Evolutionary conservation across 768 basidiomycete species (phyloP).

Genomic region (Termitomyces titanicus): DNA sequence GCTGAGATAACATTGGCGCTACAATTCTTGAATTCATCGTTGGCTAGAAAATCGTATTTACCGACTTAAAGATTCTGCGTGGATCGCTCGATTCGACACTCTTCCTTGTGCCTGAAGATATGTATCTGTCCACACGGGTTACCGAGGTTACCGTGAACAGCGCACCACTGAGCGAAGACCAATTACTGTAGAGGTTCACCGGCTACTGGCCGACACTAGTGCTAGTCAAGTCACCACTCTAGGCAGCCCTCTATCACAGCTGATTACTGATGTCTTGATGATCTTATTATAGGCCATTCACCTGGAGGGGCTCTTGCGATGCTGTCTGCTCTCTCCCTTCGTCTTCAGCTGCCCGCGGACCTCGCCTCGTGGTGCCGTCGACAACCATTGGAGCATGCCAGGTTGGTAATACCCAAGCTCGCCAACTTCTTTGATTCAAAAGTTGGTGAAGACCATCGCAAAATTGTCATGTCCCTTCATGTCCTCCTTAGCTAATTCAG

Average conservation of each 20-base stretch:
- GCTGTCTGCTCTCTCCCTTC: conserved; percentile 34
- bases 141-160: conserved; percentile 48
- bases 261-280: neutral
- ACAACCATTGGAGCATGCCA: conserved; percentile 37
- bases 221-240: conserved; percentile 14
- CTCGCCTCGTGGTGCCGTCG: conserved; percentile 28
- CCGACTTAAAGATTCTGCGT: conserved; percentile 39
- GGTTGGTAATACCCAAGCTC: conserved; percentile 33
- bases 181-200: conserved; percentile 40
- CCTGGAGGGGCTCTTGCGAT: conserved; percentile 42
- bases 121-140: conserved; percentile 47
- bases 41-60: conserved; percentile 41
- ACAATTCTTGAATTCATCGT: neutral
- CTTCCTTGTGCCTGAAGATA: conserved; percentile 39
- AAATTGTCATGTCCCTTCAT: neutral
- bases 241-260: neutral
- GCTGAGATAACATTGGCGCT: neutral
- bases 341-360: conserved; percentile 29
- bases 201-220: conserved; percentile 29
- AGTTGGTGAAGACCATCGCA: conserved; percentile 18
- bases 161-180: conserved; percentile 32
- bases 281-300: conserved; percentile 29
- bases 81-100: conserved; percentile 35
- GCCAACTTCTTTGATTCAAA: conserved; percentile 34
- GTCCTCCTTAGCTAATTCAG: neutral